A percentile compares a stretch with the other conserved stretches of the same genome.
Conservation (phyloP, 352 stramenopile genomes). For the Phytophthora podocarpi region DNA sequence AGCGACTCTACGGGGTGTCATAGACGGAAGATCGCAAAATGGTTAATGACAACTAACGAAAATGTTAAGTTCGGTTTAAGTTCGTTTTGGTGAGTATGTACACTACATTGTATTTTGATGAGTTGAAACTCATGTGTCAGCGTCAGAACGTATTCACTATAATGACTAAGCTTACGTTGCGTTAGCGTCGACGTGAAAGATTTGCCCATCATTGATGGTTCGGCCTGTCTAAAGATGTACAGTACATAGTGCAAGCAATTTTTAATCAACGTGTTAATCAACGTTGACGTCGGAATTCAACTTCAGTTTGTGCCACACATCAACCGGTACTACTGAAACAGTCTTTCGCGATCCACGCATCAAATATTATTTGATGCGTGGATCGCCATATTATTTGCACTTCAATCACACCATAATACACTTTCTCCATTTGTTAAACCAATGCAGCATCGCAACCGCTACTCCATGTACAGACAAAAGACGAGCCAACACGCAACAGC, state of each 20-base stretch:
- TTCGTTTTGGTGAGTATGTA: too few relatives aligned
- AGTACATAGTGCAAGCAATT: background rate
- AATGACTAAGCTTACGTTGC: too few relatives aligned
- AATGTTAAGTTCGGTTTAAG: slow-evolving; percentile 3
- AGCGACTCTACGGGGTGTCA: background rate
- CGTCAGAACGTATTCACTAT: too few relatives aligned
- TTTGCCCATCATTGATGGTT: background rate
- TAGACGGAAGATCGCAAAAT: slow-evolving; percentile 17
- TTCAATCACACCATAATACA: slow-evolving; percentile 30
- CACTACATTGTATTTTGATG: too few relatives aligned
- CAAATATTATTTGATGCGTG: too few relatives aligned
- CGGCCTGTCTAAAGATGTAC: too few relatives aligned
- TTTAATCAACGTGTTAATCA: slow-evolving; percentile 15
- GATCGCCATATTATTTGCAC: too few relatives aligned
- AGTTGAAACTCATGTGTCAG: too few relatives aligned
- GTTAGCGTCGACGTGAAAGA: too few relatives aligned
- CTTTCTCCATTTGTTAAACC: slow-evolving; percentile 19
- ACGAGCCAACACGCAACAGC: slow-evolving; percentile 9
- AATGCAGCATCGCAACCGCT: slow-evolving; percentile 6
- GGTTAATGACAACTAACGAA: slow-evolving; percentile 3
- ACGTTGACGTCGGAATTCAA: slow-evolving; percentile 22
- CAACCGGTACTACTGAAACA: slow-evolving; percentile 12
- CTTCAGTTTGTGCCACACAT: slow-evolving; percentile 21
- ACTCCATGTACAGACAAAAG: slow-evolving; percentile 7
- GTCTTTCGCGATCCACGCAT: slow-evolving; percentile 10